These are phyloP conservation scores for Claviceps humidiphila DNA, from an alignment of 2,329 filamentous ascomycete genomes.

Conservation along the genomic window DNA sequence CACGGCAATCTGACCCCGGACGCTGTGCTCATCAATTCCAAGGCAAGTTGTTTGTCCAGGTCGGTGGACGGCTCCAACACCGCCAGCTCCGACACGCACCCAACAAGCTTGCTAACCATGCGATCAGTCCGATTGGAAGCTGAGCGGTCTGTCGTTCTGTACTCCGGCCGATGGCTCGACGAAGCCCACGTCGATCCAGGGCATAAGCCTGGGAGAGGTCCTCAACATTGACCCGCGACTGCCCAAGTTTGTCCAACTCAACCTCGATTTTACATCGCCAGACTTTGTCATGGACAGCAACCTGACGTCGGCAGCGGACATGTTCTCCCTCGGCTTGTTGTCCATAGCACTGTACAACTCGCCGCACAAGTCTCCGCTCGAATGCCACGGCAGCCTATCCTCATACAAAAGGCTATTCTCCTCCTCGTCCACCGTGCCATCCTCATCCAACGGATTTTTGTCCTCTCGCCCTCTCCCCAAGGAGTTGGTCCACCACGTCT, in stretches of 20 bases:
- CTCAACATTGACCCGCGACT: conserved; percentile 76
- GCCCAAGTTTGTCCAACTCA: conserved; percentile 70
- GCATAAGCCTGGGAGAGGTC: conserved; percentile 70
- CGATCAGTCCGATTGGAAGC: conserved; percentile 83
- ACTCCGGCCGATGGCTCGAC: conserved; percentile 66
- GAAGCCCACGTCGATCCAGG: conserved; percentile 60
- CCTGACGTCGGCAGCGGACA: conserved; percentile 70
- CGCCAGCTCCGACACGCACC: not conserved
- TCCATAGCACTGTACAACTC: conserved; percentile 87
- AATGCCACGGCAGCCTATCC: conserved; percentile 66
- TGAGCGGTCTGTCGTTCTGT: conserved; percentile 85
- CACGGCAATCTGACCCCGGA: conserved; percentile 93
- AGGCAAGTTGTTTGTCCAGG: conserved; percentile 37
- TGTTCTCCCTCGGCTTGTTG: conserved; percentile 85
- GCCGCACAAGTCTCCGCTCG: conserved; percentile 79
- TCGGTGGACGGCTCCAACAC: not conserved
- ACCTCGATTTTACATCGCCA: conserved; percentile 85
- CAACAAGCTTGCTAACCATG: not conserved
- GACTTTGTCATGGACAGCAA: conserved; percentile 91
- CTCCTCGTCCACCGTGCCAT: conserved; percentile 66
- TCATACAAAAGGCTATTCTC: conserved; percentile 77
- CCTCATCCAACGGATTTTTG: conserved; percentile 70
- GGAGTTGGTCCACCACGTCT: conserved; percentile 60
- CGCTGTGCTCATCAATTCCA: conserved; percentile 84
- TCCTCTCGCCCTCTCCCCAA: conserved; percentile 66